A percentile compares a stretch with the other conserved stretches of the same genome.
Evolutionary conservation across 2,329 filamentous ascomycete genomes (phyloP).

Genomic region (Trichoderma gracile): DNA sequence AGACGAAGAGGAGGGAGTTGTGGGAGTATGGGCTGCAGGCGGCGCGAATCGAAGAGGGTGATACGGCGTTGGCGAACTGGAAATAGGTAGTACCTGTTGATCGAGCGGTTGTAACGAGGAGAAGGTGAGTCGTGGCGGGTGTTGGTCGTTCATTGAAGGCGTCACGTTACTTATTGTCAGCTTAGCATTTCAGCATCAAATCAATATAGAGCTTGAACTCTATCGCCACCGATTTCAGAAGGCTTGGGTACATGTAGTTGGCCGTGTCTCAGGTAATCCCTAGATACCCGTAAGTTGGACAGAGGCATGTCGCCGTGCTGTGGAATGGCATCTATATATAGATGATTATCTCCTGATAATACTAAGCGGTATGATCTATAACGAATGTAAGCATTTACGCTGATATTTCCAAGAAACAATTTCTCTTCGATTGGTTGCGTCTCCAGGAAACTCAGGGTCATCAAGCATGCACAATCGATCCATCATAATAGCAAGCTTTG

Average conservation of each 20-base stretch:
- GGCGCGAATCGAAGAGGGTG: constrained; percentile 32
- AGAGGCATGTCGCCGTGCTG: no score
- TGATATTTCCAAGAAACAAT: no score
- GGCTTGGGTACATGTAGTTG: no score
- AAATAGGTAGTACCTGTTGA: constrained; percentile 27
- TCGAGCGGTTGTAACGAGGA: no score
- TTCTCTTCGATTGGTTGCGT: not conserved
- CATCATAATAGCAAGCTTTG: not conserved
- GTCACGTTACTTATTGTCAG: not conserved
- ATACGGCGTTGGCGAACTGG: constrained; percentile 36
- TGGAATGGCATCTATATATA: not conserved
- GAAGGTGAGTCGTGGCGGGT: not conserved
- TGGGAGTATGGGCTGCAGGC: constrained; percentile 38
- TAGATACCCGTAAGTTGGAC: no score
- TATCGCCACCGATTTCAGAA: no score
- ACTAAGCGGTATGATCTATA: no score
- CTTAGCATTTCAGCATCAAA: not conserved
- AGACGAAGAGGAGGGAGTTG: constrained; percentile 34
- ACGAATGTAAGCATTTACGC: no score
- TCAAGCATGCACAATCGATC: not conserved
- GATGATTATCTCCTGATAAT: not conserved
- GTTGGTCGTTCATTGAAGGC: no score
- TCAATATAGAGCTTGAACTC: no score
- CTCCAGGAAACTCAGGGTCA: not conserved
- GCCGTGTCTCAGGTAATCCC: not conserved